Percentiles rank a stretch among this genome's conserved stretches.
Conservation (phyloP, 208 protist species). For the Trypanosoma conorhini region DNA sequence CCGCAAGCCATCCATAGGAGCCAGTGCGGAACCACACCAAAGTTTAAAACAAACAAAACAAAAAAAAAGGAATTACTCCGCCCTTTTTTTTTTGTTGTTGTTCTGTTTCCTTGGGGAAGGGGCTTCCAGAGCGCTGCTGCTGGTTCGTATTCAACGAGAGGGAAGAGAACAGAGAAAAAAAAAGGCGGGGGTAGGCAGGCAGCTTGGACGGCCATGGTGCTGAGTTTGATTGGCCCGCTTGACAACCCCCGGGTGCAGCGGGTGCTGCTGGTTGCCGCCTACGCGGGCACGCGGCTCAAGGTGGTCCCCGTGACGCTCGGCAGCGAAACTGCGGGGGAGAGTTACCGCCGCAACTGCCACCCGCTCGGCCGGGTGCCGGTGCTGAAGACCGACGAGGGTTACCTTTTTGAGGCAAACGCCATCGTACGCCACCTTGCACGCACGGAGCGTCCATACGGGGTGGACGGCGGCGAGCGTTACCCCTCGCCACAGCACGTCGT, state of each 20-base stretch:
- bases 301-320: constrained; percentile 53
- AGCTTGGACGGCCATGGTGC: constrained; percentile 32
- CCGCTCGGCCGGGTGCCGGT: constrained; percentile 68
- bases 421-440: constrained; percentile 84
- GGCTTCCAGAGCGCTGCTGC: too few relatives aligned
- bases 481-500: constrained; percentile 62
- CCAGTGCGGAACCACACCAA: too few relatives aligned
- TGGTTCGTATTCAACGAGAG: not conserved
- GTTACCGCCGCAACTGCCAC: constrained; percentile 64
- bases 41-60: too few relatives aligned
- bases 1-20: too few relatives aligned
- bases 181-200: not conserved
- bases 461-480: not conserved
- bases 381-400: constrained; percentile 77
- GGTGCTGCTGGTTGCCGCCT: constrained; percentile 68
- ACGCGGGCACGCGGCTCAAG: constrained; percentile 64
- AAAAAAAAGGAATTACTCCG: too few relatives aligned
- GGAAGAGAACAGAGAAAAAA: not conserved
- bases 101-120: too few relatives aligned
- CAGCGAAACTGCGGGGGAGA: constrained; percentile 63
- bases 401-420: constrained; percentile 87
- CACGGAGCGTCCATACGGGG: too few relatives aligned
- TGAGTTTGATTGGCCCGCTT: constrained; percentile 61
- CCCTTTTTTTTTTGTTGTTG: too few relatives aligned
- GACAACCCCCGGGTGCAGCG: constrained; percentile 55